A percentile compares a stretch with the other conserved stretches of the same genome.
Conservation (phyloP, 345 rosid species). For the Syzygium oleosum region DNA sequence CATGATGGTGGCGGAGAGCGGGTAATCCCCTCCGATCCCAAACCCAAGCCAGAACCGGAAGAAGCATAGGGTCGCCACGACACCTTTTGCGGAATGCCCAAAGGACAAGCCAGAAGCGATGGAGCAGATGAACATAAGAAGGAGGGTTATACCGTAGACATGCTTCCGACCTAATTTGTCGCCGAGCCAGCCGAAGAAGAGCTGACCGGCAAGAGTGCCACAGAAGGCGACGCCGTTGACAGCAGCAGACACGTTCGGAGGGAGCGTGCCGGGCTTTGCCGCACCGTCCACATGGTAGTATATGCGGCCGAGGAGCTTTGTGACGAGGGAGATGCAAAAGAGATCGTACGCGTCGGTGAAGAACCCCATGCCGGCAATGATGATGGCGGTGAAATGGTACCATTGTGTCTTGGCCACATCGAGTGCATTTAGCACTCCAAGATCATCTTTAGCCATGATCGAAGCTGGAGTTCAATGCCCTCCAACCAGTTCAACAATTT, state of each 20-base stretch:
- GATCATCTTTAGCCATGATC: slow-evolving; percentile 16
- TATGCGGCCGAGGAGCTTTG: slow-evolving; percentile 27
- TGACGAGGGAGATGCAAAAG: slow-evolving; percentile 47
- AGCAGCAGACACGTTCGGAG: slow-evolving; percentile 9
- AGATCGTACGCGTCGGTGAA: slow-evolving; percentile 60
- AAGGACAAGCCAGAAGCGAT: slow-evolving; percentile 55
- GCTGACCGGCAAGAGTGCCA: slow-evolving; percentile 52
- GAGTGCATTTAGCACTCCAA: slow-evolving; percentile 37
- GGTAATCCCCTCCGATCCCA: slow-evolving; percentile 78
- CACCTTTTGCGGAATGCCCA: slow-evolving; percentile 34
- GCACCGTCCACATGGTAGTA: slow-evolving; percentile 15
- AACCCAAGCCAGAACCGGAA: slow-evolving; percentile 60
- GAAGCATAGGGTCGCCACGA: slow-evolving; percentile 41
- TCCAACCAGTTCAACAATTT: background rate
- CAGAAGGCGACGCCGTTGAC: slow-evolving; percentile 38
- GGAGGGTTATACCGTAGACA: slow-evolving; percentile 50
- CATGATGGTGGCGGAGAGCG: slow-evolving; percentile 74
- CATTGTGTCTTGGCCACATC: slow-evolving; percentile 42
- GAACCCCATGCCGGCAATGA: slow-evolving; percentile 59
- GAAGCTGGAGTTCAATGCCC: background rate
- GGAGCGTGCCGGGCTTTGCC: background rate
- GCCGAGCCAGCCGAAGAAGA: slow-evolving; percentile 52
- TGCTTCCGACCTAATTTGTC: slow-evolving; percentile 50
- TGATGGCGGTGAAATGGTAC: slow-evolving; percentile 56
- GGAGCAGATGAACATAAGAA: slow-evolving; percentile 51